Evolutionary conservation across 306 rosid species (phyloP).

Genomic region (Glycine tomentella): DNA sequence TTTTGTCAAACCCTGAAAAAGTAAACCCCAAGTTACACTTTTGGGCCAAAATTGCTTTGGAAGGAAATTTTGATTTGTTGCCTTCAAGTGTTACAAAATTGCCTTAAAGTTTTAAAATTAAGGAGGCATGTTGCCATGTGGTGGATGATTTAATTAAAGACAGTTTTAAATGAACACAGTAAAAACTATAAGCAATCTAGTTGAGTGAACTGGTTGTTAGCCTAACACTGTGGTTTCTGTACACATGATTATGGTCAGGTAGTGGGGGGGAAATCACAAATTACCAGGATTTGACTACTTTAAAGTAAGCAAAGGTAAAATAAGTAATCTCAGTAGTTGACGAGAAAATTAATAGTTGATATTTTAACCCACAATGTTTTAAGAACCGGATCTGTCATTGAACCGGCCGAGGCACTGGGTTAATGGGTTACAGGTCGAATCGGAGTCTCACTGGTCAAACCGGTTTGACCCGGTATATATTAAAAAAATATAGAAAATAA

Average conservation of each 20-base stretch:
- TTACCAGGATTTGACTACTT: not conserved
- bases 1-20: too few species aligned
- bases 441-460: too few species aligned
- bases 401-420: too few species aligned
- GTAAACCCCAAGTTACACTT: too few species aligned
- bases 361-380: not conserved
- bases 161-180: not conserved
- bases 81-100: not conserved
- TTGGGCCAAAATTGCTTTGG: not conserved
- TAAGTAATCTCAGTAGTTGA: not conserved
- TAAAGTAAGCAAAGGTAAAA: too few species aligned
- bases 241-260: not conserved
- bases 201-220: slow-evolving; percentile 2
- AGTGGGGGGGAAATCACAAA: not conserved
- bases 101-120: not conserved
- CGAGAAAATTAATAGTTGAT: not conserved
- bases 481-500: too few species aligned
- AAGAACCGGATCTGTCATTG: too few species aligned
- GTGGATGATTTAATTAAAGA: not conserved
- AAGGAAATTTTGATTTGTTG: not conserved
- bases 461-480: too few species aligned
- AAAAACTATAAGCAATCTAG: not conserved
- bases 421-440: too few species aligned
- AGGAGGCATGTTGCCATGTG: not conserved
- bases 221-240: slow-evolving; percentile 6